Base-by-base conservation (phyloP, 345 rosid species). In the Excoecaria agallocha region DNA sequence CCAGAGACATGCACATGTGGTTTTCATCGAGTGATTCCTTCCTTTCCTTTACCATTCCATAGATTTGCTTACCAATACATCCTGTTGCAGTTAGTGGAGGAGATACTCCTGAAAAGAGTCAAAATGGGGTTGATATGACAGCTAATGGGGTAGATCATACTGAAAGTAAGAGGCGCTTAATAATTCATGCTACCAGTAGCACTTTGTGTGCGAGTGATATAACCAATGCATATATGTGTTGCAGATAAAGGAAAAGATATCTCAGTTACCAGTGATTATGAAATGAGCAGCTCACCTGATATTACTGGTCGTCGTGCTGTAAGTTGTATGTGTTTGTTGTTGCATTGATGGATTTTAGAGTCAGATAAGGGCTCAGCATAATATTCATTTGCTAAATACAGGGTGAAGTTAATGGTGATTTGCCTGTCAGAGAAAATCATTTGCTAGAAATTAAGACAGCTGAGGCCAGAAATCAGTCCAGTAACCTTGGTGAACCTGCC, bases 291-390 rank as follows among this genome's bases (percentile, higher is more conserved):
- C 84, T 76, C 82, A 62, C 84, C 71, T 88, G 87, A 83, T 63
- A 56, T 8, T 72, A 30, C 78, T 82, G 85, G 84, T 91, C 95
- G 97, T 81, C 94, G 96, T 93, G 90, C 90, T 96, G 98, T 96
- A 96, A 96, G 99, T 96, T 96, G 99, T 96, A 96, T 91, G 98
- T 96, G 96, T 93, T 93, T 91, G 83, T 86, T 80, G 84, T 87
- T 81, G 84, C 82, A 59, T 81, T 86, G 64, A 80, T 82, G 69
- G 76, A 77, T 84, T 85, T 73, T 52, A 49, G 58, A 81, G 73
- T 74, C 73, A 79, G 82, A 78, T 74, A 11, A 72, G 69, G 78
- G 82, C 85, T 88, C 86, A 88, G 70, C 81, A 76, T 90, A 83
- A 91, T 85, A 78, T 80, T 68, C 75, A 73, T 71, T 73, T 77